Evolutionary conservation across 768 basidiomycete genomes (phyloP).

Genomic region (Kwoniella newhampshirensis): DNA sequence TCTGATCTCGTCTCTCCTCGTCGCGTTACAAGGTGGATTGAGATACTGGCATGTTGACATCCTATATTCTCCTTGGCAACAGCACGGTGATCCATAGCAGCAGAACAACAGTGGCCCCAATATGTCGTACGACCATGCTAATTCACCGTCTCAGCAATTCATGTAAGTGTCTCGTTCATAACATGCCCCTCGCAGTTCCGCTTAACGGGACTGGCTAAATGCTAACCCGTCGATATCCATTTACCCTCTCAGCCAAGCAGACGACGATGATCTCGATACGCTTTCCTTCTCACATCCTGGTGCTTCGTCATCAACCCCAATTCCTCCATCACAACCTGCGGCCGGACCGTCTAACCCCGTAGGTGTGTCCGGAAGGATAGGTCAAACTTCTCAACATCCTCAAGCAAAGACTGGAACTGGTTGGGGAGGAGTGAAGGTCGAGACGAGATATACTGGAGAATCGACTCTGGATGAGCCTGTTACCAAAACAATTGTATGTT

Average conservation of each 20-base stretch:
- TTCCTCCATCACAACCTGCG: slow-evolving; percentile 4
- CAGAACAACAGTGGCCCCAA: too few relatives aligned
- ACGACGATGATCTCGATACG: slow-evolving; percentile 52
- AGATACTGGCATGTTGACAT: too few relatives aligned
- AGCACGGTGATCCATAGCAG: too few relatives aligned
- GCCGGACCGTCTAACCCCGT: slow-evolving; percentile 20
- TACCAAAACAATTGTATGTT: slow-evolving; percentile 78
- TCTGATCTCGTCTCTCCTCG: too few relatives aligned
- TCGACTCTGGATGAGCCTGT: slow-evolving; percentile 94
- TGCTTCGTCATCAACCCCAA: slow-evolving; percentile 4
- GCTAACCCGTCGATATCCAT: too few relatives aligned
- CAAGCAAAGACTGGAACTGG: slow-evolving; percentile 27
- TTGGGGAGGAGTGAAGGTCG: slow-evolving; percentile 76
- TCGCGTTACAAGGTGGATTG: too few relatives aligned
- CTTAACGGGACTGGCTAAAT: too few relatives aligned
- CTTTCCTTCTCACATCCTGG: slow-evolving; percentile 47
- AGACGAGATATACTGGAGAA: slow-evolving; percentile 79
- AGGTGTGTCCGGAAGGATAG: slow-evolving; percentile 43
- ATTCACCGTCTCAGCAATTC: slow-evolving; percentile 26
- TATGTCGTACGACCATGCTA: slow-evolving; percentile 36
- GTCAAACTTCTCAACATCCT: slow-evolving; percentile 4
- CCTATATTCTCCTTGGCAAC: too few relatives aligned
- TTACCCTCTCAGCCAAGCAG: slow-evolving; percentile 45
- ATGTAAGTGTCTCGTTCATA: slow-evolving; percentile 24
- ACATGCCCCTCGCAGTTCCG: too few relatives aligned